Base-by-base conservation (phyloP, 2,329 filamentous ascomycete genomes). In the Daldinia sp. region DNA sequence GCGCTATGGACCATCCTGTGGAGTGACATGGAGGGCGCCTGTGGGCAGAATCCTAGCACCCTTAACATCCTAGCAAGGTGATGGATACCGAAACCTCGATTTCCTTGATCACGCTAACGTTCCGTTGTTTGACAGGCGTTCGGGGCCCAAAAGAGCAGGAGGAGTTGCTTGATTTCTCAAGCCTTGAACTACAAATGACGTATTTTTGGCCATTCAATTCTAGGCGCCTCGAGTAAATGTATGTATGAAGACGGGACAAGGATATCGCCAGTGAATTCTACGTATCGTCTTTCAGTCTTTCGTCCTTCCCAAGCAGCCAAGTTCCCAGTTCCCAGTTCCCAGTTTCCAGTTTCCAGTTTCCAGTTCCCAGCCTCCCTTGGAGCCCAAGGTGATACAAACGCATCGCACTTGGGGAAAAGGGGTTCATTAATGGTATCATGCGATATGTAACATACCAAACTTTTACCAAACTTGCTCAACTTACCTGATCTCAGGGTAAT, bases 351-450 rank as follows among this genome's bases (percentile, higher is more conserved):
- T n/a, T n/a, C n/a, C n/a, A n/a, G n/a, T n/a, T n/a, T n/a, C n/a
- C n/a, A n/a, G n/a, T 19, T 5, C 21, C 39, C 39, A 45, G 39
- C 39, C 49, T 45, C 50, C 25, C 34, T 67, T 59, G 58, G 47
- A 51, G 64, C 64, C 64, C 39, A 67, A 67, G 61, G 64, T 67
- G 47, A 59, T 52, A 67, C 64, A 64, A 43, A 50, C 34, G 41
- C 25, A n/a, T 32, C 52, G n/a, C n/a, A n/a, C 35, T 19, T 15
- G 30, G 39, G 11, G 2, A 63, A 56, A 55, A 30, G 57, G 58
- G 54, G 64, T 21, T 29, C 54, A 41, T 25, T 15, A 41, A 39
- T 21, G 34, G 53, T 45, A 51, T 58, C 55, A 34, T 34, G 39
- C 23, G 55, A 47, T 47, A 29, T 17, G 41, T 29, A 29, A 27